Conservation (phyloP, 108 stramenopile genomes). For the Asterionellopsis glacialis region DNA sequence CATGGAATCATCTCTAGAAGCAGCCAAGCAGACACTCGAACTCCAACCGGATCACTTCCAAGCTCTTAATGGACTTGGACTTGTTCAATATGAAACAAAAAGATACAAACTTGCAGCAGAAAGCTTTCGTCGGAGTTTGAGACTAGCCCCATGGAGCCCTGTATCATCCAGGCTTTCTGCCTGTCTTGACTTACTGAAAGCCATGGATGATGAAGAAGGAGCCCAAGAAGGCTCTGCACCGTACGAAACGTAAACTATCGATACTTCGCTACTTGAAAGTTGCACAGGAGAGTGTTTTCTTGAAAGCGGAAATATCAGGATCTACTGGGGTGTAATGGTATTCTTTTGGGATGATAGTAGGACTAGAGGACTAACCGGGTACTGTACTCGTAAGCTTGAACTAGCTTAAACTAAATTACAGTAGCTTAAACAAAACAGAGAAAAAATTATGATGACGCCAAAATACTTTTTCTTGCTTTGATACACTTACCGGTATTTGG, state of each 20-base stretch:
- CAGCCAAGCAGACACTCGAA: constrained; percentile 50
- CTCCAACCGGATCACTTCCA: constrained; percentile 56
- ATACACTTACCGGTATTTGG: too few relatives aligned
- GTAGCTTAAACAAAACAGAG: too few relatives aligned
- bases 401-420: too few relatives aligned
- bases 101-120: constrained; percentile 34
- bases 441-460: too few relatives aligned
- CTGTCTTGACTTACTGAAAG: constrained; percentile 34
- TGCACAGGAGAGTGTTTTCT: too few relatives aligned
- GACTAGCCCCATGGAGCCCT: constrained; percentile 68
- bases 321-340: too few relatives aligned
- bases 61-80: constrained; percentile 67
- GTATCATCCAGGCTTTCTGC: constrained; percentile 52
- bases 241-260: not conserved
- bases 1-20: constrained; percentile 38
- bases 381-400: too few relatives aligned
- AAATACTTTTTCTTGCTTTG: too few relatives aligned
- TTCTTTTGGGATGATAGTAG: too few relatives aligned
- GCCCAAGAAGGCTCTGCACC: not conserved
- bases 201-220: not conserved
- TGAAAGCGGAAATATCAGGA: too few relatives aligned
- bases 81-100: constrained; percentile 56
- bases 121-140: constrained; percentile 55
- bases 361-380: too few relatives aligned
- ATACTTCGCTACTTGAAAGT: not conserved